A percentile compares a stretch with the other conserved stretches of the same genome.
These are phyloP conservation scores for Penicillium sp. DNA, from an alignment of 2,329 filamentous ascomycete genomes.

Conservation along the genomic window DNA sequence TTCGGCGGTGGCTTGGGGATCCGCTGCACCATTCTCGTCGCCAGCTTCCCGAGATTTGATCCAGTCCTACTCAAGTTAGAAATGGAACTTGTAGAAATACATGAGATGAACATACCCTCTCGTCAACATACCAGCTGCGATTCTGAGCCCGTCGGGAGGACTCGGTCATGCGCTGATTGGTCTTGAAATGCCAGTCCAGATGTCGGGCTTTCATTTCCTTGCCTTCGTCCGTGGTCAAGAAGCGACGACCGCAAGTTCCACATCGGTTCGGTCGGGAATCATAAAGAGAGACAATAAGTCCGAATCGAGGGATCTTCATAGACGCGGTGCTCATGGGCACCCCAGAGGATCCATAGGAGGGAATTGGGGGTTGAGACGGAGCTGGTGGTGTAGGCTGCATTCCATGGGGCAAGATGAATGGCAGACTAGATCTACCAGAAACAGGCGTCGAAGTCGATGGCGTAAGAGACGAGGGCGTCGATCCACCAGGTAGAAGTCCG, in stretches of 20 bases:
- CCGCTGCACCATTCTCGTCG: constrained; percentile 49
- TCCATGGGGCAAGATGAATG: constrained; percentile 36
- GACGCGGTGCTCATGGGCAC: constrained; percentile 56
- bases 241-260: constrained; percentile 81
- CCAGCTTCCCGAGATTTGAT: constrained; percentile 72
- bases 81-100: neutral
- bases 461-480: constrained; percentile 33
- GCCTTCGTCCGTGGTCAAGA: constrained; percentile 66
- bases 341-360: constrained; percentile 24
- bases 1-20: constrained; percentile 34
- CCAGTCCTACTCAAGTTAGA: constrained; percentile 59
- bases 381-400: constrained; percentile 31
- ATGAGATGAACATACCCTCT: constrained; percentile 53
- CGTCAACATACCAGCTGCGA: constrained; percentile 89
- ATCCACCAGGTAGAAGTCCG: constrained; percentile 52
- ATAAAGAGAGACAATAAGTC: constrained; percentile 66
- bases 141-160: constrained; percentile 78
- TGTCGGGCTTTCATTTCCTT: constrained; percentile 80
- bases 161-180: constrained; percentile 80
- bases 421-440: constrained; percentile 31
- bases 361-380: constrained; percentile 25
- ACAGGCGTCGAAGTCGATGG: constrained; percentile 31
- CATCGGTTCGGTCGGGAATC: constrained; percentile 78
- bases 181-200: constrained; percentile 96
- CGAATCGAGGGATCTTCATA: constrained; percentile 66